phyloP scores from a whole-genome alignment of 1,139 yeast genomes.

The Taiozyma sp. region DNA sequence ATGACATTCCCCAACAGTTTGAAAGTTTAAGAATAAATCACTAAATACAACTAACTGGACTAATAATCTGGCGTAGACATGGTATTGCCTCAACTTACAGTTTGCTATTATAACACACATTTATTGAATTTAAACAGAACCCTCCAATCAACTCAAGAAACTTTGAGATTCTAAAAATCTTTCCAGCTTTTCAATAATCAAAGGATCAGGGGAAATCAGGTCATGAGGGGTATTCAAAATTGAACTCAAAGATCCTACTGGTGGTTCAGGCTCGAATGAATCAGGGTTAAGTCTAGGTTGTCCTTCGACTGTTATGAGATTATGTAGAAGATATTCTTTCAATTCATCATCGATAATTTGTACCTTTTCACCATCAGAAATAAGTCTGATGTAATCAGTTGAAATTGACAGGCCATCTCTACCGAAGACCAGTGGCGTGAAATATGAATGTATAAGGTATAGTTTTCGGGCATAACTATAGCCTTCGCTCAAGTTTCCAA shows the following conservation, averaged over 20 bases:
- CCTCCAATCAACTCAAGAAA: not conserved
- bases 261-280: not conserved
- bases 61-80: not conserved
- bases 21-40: not conserved
- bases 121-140: not conserved
- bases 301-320: not conserved
- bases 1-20: slow-evolving; percentile 9
- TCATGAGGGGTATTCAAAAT: not conserved
- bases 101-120: not conserved
- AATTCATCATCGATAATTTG: not conserved
- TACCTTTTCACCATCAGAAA: not conserved
- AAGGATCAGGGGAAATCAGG: not conserved
- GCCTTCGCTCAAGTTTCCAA: slow-evolving; percentile 5
- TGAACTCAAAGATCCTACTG: not conserved
- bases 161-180: not conserved
- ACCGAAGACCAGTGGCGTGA: not conserved
- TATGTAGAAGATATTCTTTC: not conserved
- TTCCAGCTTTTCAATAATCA: not conserved
- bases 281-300: not conserved
- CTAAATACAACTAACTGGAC: not conserved
- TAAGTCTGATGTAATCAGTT: not conserved
- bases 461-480: slow-evolving; percentile 5
- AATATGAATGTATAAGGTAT: slow-evolving; percentile 6
- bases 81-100: too few species aligned
- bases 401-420: not conserved